Base-by-base conservation (phyloP, 805 yeast species). In the Isabelozyma rhagii region DNA sequence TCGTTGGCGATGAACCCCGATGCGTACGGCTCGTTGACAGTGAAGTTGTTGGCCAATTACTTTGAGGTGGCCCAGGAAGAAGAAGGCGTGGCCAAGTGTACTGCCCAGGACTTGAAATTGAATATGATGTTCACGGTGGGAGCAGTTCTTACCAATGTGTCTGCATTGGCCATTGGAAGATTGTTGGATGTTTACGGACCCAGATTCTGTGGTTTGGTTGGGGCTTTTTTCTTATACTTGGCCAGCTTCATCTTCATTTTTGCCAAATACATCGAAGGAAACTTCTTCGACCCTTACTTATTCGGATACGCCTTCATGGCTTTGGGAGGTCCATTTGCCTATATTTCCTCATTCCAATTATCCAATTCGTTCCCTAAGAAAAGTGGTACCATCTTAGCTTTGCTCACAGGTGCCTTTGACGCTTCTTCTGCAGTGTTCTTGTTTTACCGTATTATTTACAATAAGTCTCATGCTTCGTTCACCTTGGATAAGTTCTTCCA, bases 371-470 rank as follows among this genome's bases (percentile, higher is more conserved):
- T 80, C 62, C 85, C 85, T 2, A 67, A 71, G 45, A 72, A 72
- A 46, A 75, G 81, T 15, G 85, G 85, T 7, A 63, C 78, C 11
- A 70, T 80, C 17, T 67, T 80, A 55, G 84, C 84, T 18, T 64
- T 80, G 41, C 60, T 80, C 9, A 89, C 97, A 0, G 97, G 97
- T n/a, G 91, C 97, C 0, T 91, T 92, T 62, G 97, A 93, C 66
- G 79, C 96, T 0, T 88, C 96, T 1, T 83, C 96, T n/a, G 97
- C 96, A 0, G 77, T 92, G 44, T 92, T 92, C 57, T 66, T 80
- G 58, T 44, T 78, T 44, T 80, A 79, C 66, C 73, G 73, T 47
- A 55, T 73, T 17, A 49, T 73, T 31, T 80, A 76, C 63, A 55
- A 59, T 43, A 57, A 52, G 13, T 56, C 71, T 13, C 55, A 64